Base-by-base conservation (phyloP, 2,329 filamentous ascomycete genomes). In the Penicillium fuscoglaucum region DNA sequence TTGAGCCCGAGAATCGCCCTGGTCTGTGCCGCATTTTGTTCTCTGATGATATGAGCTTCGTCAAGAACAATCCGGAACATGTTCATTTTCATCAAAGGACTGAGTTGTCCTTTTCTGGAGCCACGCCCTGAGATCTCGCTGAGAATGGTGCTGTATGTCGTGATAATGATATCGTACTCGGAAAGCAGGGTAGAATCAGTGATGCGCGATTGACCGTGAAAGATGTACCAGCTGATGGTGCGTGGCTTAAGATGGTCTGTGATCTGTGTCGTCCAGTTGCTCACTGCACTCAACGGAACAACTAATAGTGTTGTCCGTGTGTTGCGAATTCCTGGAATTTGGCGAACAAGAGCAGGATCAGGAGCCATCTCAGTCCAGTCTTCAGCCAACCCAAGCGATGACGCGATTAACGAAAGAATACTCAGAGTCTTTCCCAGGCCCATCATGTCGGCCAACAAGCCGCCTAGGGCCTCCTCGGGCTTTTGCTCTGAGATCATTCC, bases 51-150 rank as follows among this genome's bases (percentile, higher is more conserved):
- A 72, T 99, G 95, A 0, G 93, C 95, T 76, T 99, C 93, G 63
- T 98, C 93, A 1, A 98, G 83, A 1, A 97, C 91, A 54, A 98
- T 90, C 21, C 93, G 89, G 72, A 96, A 97, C 90, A 93, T 96
- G 60, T 91, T 90, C 59, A 96, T 85, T 66, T 89, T 87, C 54
- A 88, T 85, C 39, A 97, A 77, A 0, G 92, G 90, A 63, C 78
- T 82, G 4, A 33, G 12, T 28, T 72, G 69, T 4, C 71, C 86
- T 15, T 80, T 78, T 68, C 87, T 90, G 58, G 86, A 85, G 56
- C 80, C 83, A 29, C 88, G 85, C 26, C 84, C 80, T 45, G 83
- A 84, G 17, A 91, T 83, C 70, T 98, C 93, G 60, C 89, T 90
- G 0, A 90, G 87, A 24, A 96, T 86, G 0, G 91, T 96, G 40